These are phyloP conservation scores for Aureobasidium leucospermi DNA, from an alignment of 2,329 filamentous ascomycete species.

Conservation along the genomic window DNA sequence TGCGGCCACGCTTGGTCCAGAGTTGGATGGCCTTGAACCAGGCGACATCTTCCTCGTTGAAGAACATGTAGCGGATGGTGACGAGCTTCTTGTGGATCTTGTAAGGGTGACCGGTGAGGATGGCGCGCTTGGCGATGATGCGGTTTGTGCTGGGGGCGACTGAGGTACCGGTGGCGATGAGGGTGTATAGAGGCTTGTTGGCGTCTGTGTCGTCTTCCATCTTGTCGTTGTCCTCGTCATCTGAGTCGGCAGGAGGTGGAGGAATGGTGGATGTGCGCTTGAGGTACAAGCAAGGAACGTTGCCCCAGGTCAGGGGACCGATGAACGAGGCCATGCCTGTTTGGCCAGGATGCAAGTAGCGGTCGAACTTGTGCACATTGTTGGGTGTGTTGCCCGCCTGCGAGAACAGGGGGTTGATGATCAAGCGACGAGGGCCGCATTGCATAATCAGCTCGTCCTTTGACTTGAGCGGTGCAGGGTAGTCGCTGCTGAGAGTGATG, in stretches of 20 bases:
- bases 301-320: slow-evolving; percentile 86
- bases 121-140: slow-evolving; percentile 86
- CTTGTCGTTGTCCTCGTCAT: slow-evolving; percentile 34
- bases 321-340: slow-evolving; percentile 85
- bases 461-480: slow-evolving; percentile 69
- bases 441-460: slow-evolving; percentile 91
- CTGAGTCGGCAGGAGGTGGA: slow-evolving; percentile 37
- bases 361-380: slow-evolving; percentile 94
- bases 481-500: slow-evolving; percentile 74
- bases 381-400: slow-evolving; percentile 85
- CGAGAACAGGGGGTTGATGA: slow-evolving; percentile 87
- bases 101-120: slow-evolving; percentile 92
- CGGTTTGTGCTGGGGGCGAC: slow-evolving; percentile 66
- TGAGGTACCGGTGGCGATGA: slow-evolving; percentile 82
- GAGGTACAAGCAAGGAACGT: slow-evolving; percentile 86
- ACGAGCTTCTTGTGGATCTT: slow-evolving; percentile 98
- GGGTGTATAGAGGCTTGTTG: slow-evolving; percentile 31
- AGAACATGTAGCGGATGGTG: slow-evolving; percentile 99
- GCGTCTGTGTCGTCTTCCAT: neutral
- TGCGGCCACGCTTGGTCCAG: slow-evolving; percentile 85
- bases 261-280: slow-evolving; percentile 47
- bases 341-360: slow-evolving; percentile 83
- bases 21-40: slow-evolving; percentile 97
- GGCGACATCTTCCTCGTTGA: slow-evolving; percentile 86
- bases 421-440: slow-evolving; percentile 77